These are phyloP conservation scores for Pseudevernia furfuracea DNA, from an alignment of 495 filamentous ascomycete genomes.

Conservation along the genomic window DNA sequence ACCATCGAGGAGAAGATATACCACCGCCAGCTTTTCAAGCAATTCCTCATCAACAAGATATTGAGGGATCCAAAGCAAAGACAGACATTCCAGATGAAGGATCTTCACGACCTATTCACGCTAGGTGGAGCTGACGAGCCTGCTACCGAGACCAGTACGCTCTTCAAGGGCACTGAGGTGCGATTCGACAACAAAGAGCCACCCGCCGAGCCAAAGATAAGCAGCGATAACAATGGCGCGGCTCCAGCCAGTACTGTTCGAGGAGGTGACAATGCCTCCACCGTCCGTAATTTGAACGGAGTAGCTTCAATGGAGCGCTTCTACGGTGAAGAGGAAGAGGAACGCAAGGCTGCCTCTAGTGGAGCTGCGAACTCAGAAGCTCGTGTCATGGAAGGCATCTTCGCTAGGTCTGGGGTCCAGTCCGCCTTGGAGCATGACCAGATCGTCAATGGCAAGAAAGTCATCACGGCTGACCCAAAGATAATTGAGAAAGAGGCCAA, in stretches of 20 bases:
- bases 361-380: slow-evolving; percentile 45
- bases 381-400: slow-evolving; percentile 78
- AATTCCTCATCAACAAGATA: slow-evolving; percentile 91
- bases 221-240: slow-evolving; percentile 24
- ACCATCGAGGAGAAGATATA: slow-evolving; percentile 99
- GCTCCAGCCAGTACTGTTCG: slow-evolving; percentile 13
- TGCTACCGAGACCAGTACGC: slow-evolving; percentile 69
- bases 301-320: slow-evolving; percentile 53
- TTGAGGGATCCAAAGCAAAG: slow-evolving; percentile 84
- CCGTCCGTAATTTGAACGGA: slow-evolving; percentile 46
- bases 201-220: slow-evolving; percentile 20
- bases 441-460: slow-evolving; percentile 63
- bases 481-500: slow-evolving; percentile 77
- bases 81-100: slow-evolving; percentile 73
- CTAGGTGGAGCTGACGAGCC: slow-evolving; percentile 60
- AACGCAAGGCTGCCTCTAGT: slow-evolving; percentile 35
- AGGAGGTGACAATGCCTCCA: slow-evolving; percentile 19
- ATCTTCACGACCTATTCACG: slow-evolving; percentile 85
- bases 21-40: slow-evolving; percentile 95
- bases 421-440: slow-evolving; percentile 82
- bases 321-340: slow-evolving; percentile 36
- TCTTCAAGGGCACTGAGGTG: slow-evolving; percentile 80
- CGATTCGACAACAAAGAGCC: slow-evolving; percentile 44
- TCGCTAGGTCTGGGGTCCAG: slow-evolving; percentile 75
- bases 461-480: slow-evolving; percentile 56